A percentile compares a stretch with the other conserved stretches of the same genome.
Evolutionary conservation across 2,329 filamentous ascomycete genomes (phyloP).

Genomic region (Aspergillus transmontanensis): DNA sequence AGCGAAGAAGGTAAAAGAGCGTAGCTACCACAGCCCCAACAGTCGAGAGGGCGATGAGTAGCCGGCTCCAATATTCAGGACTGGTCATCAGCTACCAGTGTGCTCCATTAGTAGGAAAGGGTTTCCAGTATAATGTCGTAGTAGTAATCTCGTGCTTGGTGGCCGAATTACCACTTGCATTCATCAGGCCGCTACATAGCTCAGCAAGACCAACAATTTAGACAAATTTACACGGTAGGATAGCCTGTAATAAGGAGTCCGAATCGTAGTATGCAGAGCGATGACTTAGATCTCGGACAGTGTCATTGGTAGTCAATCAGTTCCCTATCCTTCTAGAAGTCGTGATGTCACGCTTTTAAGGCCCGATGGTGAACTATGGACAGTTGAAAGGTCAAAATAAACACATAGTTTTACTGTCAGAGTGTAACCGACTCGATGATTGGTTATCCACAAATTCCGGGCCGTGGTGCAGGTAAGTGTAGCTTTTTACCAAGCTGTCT

Average conservation of each 20-base stretch:
- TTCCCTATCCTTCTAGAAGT: background rate
- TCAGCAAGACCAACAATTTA: background rate
- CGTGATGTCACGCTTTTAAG: background rate
- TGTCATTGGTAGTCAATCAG: background rate
- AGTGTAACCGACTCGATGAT: background rate
- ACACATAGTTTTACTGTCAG: background rate
- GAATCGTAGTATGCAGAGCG: background rate
- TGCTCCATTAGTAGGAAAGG: background rate
- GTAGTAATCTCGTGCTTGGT: background rate
- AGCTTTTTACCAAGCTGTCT: background rate
- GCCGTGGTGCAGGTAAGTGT: background rate
- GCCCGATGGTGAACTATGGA: background rate
- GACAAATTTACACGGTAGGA: background rate
- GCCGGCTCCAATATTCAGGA: background rate
- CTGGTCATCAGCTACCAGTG: background rate
- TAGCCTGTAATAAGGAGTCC: background rate
- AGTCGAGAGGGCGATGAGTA: conserved; percentile 21
- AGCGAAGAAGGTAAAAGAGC: conserved; percentile 18
- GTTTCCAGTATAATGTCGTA: background rate
- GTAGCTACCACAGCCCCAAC: conserved; percentile 18
- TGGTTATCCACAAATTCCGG: background rate
- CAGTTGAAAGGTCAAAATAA: background rate
- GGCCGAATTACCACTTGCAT: background rate
- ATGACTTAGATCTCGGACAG: background rate
- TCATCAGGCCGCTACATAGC: background rate